Percentiles rank a stretch among this genome's conserved stretches.
Evolutionary conservation across 805 yeast species (phyloP).

Genomic region (Myxozyma kluyveri): DNA sequence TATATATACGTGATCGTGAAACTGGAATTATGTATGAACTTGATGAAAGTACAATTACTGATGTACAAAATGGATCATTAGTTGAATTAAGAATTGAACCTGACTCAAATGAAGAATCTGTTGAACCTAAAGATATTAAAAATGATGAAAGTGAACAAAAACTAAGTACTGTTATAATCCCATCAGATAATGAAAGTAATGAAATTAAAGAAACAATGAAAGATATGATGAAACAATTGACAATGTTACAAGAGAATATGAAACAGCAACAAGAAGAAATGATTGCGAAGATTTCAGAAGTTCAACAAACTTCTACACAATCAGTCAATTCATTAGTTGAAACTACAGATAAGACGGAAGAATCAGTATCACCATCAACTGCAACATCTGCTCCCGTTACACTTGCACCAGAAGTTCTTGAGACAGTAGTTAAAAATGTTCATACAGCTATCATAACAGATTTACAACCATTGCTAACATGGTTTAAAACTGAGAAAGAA

Average conservation of each 20-base stretch:
- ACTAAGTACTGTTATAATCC: not conserved
- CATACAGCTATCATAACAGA: too few species aligned
- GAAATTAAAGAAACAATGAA: not conserved
- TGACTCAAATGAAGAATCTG: not conserved
- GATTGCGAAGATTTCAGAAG: not conserved
- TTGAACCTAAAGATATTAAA: not conserved
- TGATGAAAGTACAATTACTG: constrained; percentile 63
- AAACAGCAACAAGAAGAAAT: not conserved
- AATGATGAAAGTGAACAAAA: not conserved
- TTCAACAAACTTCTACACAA: too few species aligned
- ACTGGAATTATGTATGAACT: constrained; percentile 70
- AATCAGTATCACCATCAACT: too few species aligned
- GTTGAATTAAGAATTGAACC: constrained; percentile 55
- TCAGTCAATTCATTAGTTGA: too few species aligned
- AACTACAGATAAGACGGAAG: too few species aligned
- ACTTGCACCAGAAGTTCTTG: too few species aligned
- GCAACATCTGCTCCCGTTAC: too few species aligned
- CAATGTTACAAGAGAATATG: not conserved
- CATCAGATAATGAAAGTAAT: not conserved
- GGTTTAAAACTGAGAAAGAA: too few species aligned
- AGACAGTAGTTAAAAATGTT: too few species aligned
- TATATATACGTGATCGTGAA: constrained; percentile 64
- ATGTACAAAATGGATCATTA: constrained; percentile 58
- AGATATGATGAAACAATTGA: not conserved
- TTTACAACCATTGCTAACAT: too few species aligned